phyloP scores from a whole-genome alignment of 495 filamentous ascomycete genomes.

The Apiosordaria backusii region DNA sequence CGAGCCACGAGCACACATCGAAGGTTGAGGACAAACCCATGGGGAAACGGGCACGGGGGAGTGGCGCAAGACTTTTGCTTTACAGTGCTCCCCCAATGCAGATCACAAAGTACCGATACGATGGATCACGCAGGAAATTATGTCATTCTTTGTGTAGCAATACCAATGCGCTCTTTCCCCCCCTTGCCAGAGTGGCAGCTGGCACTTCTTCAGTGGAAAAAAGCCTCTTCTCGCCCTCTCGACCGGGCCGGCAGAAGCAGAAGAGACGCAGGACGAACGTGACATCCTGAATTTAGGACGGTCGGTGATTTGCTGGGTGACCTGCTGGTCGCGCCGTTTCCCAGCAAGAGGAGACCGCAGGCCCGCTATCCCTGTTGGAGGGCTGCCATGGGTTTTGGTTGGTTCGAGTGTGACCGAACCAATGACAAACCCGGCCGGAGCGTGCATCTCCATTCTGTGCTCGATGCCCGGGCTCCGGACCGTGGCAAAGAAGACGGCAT shows the following conservation, averaged over 20 bases:
- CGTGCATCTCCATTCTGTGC: not conserved
- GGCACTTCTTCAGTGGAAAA: not conserved
- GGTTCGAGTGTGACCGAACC: slow-evolving; percentile 15
- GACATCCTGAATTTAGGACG: slow-evolving; percentile 9
- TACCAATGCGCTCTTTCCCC: slow-evolving; percentile 3
- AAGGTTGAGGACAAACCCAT: slow-evolving; percentile 5
- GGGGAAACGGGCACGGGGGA: not conserved
- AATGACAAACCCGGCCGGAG: no score
- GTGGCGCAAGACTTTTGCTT: not conserved
- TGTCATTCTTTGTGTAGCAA: not conserved
- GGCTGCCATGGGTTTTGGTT: slow-evolving; percentile 15
- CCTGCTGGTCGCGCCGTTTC: slow-evolving; percentile 19
- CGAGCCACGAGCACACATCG: slow-evolving; percentile 2
- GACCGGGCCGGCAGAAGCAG: slow-evolving; percentile 4
- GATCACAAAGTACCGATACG: not conserved
- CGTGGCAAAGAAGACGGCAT: not conserved
- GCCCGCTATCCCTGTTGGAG: not conserved
- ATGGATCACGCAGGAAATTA: not conserved
- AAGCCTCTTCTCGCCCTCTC: not conserved
- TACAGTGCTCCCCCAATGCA: not conserved
- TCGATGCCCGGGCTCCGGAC: not conserved
- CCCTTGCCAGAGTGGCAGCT: not conserved
- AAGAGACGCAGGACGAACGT: slow-evolving; percentile 3
- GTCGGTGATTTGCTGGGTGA: slow-evolving; percentile 14
- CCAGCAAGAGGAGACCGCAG: not conserved